phyloP scores from a whole-genome alignment of 1,284 basidiomycete species.

The Cryptococcus wingfieldii region DNA sequence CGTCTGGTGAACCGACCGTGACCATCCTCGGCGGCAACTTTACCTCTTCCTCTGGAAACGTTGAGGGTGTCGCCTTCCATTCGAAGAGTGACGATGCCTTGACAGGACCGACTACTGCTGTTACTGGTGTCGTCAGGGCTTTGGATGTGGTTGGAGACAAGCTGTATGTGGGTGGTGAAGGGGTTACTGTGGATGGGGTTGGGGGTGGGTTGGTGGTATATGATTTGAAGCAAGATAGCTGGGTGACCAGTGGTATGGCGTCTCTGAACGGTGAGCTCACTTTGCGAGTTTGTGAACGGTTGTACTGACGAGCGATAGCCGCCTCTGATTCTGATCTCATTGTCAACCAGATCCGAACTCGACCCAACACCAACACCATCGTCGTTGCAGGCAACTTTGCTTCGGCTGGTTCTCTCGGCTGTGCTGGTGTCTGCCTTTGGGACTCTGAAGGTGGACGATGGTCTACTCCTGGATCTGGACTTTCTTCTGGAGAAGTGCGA shows the following conservation, averaged over 20 bases:
- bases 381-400: constrained; percentile 83
- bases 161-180: constrained; percentile 73
- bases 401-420: constrained; percentile 68
- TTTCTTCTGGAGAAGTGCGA: constrained; percentile 70
- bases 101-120: constrained; percentile 55
- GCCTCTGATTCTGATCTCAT: constrained; percentile 57
- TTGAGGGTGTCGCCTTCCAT: constrained; percentile 69
- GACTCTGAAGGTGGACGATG: constrained; percentile 67
- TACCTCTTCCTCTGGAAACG: constrained; percentile 49
- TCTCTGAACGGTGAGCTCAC: constrained; percentile 53
- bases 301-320: constrained; percentile 23
- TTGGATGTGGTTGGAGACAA: constrained; percentile 61
- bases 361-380: constrained; percentile 62
- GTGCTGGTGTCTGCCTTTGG: constrained; percentile 75
- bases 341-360: constrained; percentile 69
- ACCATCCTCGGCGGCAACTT: constrained; percentile 89
- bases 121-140: constrained; percentile 66
- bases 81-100: constrained; percentile 57
- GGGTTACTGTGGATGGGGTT: constrained; percentile 42
- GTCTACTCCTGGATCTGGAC: constrained; percentile 72
- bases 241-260: constrained; percentile 59
- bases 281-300: background rate
- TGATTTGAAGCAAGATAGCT: constrained; percentile 60
- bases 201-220: constrained; percentile 69
- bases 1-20: constrained; percentile 55